Evolutionary conservation across 2,329 filamentous ascomycete genomes (phyloP).

Genomic region (Fusarium keratoplasticum): DNA sequence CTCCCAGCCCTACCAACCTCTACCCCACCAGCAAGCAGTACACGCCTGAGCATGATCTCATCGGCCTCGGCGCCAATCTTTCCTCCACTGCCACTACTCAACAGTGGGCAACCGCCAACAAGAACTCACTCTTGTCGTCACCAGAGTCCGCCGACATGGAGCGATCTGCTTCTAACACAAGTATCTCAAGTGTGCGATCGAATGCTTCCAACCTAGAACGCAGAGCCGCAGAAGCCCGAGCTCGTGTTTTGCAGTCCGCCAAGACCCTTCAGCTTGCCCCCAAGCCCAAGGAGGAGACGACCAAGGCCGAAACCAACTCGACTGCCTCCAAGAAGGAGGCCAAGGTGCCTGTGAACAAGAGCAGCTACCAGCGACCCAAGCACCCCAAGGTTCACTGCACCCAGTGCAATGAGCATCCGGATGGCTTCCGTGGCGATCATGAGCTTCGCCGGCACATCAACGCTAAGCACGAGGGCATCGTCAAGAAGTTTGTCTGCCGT

Average conservation of each 20-base stretch:
- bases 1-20: slow-evolving; percentile 27
- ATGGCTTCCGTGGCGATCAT: slow-evolving; percentile 88
- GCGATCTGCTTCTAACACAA: slow-evolving; percentile 60
- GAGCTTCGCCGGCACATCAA: slow-evolving; percentile 78
- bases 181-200: slow-evolving; percentile 57
- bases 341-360: slow-evolving; percentile 59
- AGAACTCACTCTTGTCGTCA: slow-evolving; percentile 45
- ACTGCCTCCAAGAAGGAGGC: slow-evolving; percentile 50
- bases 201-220: slow-evolving; percentile 56
- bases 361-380: slow-evolving; percentile 69
- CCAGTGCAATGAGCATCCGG: slow-evolving; percentile 76
- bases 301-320: slow-evolving; percentile 6
- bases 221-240: slow-evolving; percentile 61
- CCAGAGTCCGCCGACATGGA: slow-evolving; percentile 56
- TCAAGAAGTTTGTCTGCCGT: slow-evolving; percentile 70
- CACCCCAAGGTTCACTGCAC: slow-evolving; percentile 78
- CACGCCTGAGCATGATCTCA: slow-evolving; percentile 46
- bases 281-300: slow-evolving; percentile 51
- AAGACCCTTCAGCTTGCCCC: slow-evolving; percentile 56
- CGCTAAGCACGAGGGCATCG: slow-evolving; percentile 69
- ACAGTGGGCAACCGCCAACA: slow-evolving; percentile 47
- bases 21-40: slow-evolving; percentile 45
- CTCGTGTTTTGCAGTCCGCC: slow-evolving; percentile 59
- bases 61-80: slow-evolving; percentile 55
- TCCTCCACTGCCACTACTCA: slow-evolving; percentile 28